Evolutionary conservation across 345 rosid genomes (phyloP).

Genomic region (Hypericum perforatum): DNA sequence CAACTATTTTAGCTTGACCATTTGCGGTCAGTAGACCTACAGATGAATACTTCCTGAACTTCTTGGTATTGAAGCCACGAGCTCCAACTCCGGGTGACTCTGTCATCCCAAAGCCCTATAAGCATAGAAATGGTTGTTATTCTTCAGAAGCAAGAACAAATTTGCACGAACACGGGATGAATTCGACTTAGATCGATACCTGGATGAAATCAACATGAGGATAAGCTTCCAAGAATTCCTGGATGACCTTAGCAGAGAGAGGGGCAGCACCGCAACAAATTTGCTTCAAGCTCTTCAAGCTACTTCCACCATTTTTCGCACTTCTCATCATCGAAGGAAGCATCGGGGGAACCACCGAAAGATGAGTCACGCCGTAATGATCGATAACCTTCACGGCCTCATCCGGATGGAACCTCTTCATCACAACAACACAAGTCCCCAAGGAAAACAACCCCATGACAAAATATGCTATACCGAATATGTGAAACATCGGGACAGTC

Average conservation of each 20-base stretch:
- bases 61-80: slow-evolving; percentile 51
- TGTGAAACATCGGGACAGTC: slow-evolving; percentile 67
- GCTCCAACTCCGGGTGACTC: slow-evolving; percentile 81
- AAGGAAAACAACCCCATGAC: slow-evolving; percentile 50
- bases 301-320: slow-evolving; percentile 25
- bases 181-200: slow-evolving; percentile 23
- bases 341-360: slow-evolving; percentile 73
- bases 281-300: slow-evolving; percentile 61
- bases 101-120: slow-evolving; percentile 86
- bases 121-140: neutral
- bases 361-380: slow-evolving; percentile 50
- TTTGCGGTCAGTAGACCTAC: slow-evolving; percentile 80
- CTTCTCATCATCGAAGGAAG: slow-evolving; percentile 37
- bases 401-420: slow-evolving; percentile 47
- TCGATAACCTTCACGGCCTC: slow-evolving; percentile 42
- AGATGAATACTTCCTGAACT: slow-evolving; percentile 37
- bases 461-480: slow-evolving; percentile 62
- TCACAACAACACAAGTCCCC: slow-evolving; percentile 60
- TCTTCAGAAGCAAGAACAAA: neutral
- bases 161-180: neutral
- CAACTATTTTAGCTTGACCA: slow-evolving; percentile 66
- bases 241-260: slow-evolving; percentile 33
- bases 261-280: slow-evolving; percentile 88
- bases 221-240: slow-evolving; percentile 40
- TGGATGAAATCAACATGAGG: slow-evolving; percentile 74